phyloP scores from a whole-genome alignment of 2,329 filamentous ascomycete genomes.

The Pyrenophora graminea region DNA sequence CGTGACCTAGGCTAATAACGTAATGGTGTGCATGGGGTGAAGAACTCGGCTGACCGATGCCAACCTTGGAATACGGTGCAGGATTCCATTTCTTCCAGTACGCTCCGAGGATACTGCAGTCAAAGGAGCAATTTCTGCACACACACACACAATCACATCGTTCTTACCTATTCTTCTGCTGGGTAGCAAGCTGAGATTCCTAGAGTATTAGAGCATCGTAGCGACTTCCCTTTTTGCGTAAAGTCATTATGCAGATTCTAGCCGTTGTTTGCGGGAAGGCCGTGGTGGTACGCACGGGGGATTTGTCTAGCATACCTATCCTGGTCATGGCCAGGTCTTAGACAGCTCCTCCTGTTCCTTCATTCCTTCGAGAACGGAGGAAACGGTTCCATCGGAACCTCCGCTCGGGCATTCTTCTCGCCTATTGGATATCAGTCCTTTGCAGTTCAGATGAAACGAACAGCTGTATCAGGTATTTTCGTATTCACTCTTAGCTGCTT shows the following conservation, averaged over 20 bases:
- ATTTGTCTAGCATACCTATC: not conserved
- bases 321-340: not conserved
- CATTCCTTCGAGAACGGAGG: not conserved
- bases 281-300: slow-evolving; percentile 2
- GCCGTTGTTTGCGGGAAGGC: not conserved
- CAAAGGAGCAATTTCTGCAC: no score
- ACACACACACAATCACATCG: no score
- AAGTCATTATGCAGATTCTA: not conserved
- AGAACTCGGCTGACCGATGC: not conserved
- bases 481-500: not conserved
- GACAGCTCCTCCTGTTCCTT: not conserved
- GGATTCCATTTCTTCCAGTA: no score
- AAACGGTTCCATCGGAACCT: not conserved
- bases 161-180: no score
- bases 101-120: no score
- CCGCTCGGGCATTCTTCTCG: not conserved
- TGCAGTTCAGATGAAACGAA: not conserved
- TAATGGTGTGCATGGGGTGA: not conserved
- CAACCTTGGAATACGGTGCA: not conserved
- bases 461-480: not conserved
- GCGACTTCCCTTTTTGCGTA: slow-evolving; percentile 3
- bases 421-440: not conserved
- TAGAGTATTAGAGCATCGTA: not conserved
- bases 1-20: not conserved
- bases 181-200: no score